Base-by-base conservation (phyloP, 495 filamentous ascomycete genomes). In the Daldinia caldariorum region DNA sequence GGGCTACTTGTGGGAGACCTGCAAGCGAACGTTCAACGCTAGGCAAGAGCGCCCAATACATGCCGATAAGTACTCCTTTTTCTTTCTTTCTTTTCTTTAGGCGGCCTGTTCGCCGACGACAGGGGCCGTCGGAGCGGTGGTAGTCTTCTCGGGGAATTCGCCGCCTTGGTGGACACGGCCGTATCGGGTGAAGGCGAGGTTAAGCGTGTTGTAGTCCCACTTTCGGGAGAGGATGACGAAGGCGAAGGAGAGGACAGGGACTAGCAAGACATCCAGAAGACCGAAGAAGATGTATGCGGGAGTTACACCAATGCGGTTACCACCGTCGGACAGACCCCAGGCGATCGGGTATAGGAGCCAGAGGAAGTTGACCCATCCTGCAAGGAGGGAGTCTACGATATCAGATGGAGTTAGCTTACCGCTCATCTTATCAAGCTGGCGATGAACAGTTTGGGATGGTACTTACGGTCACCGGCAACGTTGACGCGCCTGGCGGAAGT, bases 181-280 rank as follows among this genome's bases (percentile, higher is more conserved):
- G 69, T 84, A 84, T 71, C 83, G 83, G n/a, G 84, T 86, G 66
- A 86, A 86, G 57, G 81, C 75, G 32, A 86, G 68, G 73, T 85
- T 84, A 29, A 86, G 70, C 31, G 63, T 66, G 69, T 70, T 66
- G 64, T 82, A 85, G 60, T 86, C 84, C 84, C 84, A 86, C 29
- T 66, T 75, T 61, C 75, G 69, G 38, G 81, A 71, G 13, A 83
- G 71, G 71, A 78, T 61, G 43, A 84, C 51, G 71, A 79, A 71
- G 68, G 74, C 74, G 18, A 79, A 78, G 35, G 77, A 65, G 31
- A 80, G 47, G 41, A 73, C 76, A 9, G 78, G 73, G 38, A 84
- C 29, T 16, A 82, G 69, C 16, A 84, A 61, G 8, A 83, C 54
- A 39, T 85, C 83, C 16, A 84, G 75, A 38, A 85, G 61, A 47